Evolutionary conservation across 805 yeast genomes (phyloP).

Genomic region (Wickerhamiella lipophila): DNA sequence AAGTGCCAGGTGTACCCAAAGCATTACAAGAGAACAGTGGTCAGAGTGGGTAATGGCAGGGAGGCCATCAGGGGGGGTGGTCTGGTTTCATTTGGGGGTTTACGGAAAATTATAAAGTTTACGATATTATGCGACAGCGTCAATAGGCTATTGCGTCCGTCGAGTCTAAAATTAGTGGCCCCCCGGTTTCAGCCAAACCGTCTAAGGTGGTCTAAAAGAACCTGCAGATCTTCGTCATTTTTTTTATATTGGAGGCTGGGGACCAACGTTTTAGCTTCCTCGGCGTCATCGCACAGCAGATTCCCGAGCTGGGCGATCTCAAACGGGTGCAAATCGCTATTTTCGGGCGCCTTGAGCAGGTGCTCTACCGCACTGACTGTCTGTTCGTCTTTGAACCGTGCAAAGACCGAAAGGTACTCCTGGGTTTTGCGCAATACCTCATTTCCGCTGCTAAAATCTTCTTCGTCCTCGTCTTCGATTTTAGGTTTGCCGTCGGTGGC

Average conservation of each 20-base stretch:
- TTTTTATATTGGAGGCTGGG: conserved; percentile 78
- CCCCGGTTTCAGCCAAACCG: conserved; percentile 20
- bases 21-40: background rate
- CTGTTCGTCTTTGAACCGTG: conserved; percentile 83
- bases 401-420: conserved; percentile 71
- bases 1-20: background rate
- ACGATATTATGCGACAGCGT: background rate
- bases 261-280: conserved; percentile 87
- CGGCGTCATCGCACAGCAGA: conserved; percentile 89
- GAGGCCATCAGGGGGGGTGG: no score
- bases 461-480: conserved; percentile 26
- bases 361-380: conserved; percentile 91
- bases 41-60: background rate
- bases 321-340: conserved; percentile 76
- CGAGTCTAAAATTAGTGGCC: no score
- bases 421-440: conserved; percentile 78
- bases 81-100: no score
- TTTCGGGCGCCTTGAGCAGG: conserved; percentile 60
- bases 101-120: background rate
- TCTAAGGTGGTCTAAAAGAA: conserved; percentile 75
- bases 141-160: no score
- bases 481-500: conserved; percentile 29
- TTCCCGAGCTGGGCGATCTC: conserved; percentile 87
- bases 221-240: conserved; percentile 75
- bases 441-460: conserved; percentile 25